Conservation (phyloP, 441 rosid genomes). For the Arabidopsis hybrid region DNA sequence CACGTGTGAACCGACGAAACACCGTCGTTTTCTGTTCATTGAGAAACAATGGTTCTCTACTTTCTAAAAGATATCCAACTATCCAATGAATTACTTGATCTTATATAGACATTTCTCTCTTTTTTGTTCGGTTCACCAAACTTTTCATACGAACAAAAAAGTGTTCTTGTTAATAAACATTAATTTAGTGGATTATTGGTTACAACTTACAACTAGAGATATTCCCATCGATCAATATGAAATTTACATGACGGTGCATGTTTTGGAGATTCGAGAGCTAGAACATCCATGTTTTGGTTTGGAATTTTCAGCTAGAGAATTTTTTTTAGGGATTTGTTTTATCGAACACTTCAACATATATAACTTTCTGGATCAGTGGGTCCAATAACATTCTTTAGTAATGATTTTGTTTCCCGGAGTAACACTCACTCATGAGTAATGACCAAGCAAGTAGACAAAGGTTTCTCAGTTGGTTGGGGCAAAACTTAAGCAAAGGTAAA, state of each 20-base stretch:
- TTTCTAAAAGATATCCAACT: conserved; percentile 13
- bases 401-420: conserved; percentile 37
- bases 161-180: neutral
- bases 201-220: conserved; percentile 1
- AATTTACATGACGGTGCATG: neutral
- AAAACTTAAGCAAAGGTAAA: conserved; percentile 34
- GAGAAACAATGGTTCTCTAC: neutral
- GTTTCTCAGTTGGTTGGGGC: conserved; percentile 18
- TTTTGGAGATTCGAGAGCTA: neutral
- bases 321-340: neutral
- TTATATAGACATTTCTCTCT: neutral
- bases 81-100: conserved; percentile 2
- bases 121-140: conserved; percentile 5
- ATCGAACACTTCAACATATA: neutral
- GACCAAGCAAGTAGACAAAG: conserved; percentile 21
- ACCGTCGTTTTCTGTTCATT: conserved; percentile 10
- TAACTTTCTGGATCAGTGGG: conserved; percentile 6
- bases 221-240: neutral
- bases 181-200: neutral
- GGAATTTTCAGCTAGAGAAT: neutral
- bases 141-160: neutral
- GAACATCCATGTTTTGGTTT: neutral
- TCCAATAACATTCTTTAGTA: conserved; percentile 23
- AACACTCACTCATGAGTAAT: conserved; percentile 21
- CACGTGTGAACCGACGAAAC: conserved; percentile 13